phyloP scores from a whole-genome alignment of 805 yeast genomes.

The Torulaspora microellipsoides region DNA sequence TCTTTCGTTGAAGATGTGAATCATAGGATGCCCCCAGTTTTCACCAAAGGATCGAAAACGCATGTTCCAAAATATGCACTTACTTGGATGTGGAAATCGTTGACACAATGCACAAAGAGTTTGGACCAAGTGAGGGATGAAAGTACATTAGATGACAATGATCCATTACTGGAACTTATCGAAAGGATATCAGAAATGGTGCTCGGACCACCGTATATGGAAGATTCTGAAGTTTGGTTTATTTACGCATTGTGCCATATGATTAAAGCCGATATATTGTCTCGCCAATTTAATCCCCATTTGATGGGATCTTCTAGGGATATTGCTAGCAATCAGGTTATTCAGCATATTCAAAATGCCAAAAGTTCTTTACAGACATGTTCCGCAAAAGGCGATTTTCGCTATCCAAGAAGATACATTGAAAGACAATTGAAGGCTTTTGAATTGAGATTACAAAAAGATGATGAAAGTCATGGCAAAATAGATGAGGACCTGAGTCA shows the following conservation, averaged over 20 bases:
- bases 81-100: slow-evolving; percentile 29
- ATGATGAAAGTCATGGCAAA: slow-evolving; percentile 1
- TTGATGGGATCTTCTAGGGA: slow-evolving; percentile 17
- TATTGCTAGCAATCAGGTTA: slow-evolving; percentile 22
- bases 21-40: slow-evolving; percentile 27
- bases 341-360: slow-evolving; percentile 21
- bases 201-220: slow-evolving; percentile 33
- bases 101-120: slow-evolving; percentile 13
- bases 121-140: slow-evolving; percentile 3
- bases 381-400: slow-evolving; percentile 17
- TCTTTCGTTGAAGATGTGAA: slow-evolving; percentile 24
- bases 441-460: slow-evolving; percentile 19
- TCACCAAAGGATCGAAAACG: slow-evolving; percentile 28
- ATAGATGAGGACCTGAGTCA: slow-evolving; percentile 3
- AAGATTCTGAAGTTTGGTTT: slow-evolving; percentile 32
- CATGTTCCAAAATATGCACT: slow-evolving; percentile 28
- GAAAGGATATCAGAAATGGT: slow-evolving; percentile 29
- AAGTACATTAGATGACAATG: slow-evolving; percentile 1
- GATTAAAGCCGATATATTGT: slow-evolving; percentile 25
- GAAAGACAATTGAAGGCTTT: slow-evolving; percentile 21
- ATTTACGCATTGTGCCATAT: slow-evolving; percentile 27
- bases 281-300: slow-evolving; percentile 12
- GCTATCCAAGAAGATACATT: slow-evolving; percentile 20
- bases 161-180: slow-evolving; percentile 16
- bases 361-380: slow-evolving; percentile 20